Evolutionary conservation across 2,329 filamentous ascomycete genomes (phyloP), one percentile per base, ranked within the genome.

Genomic region (Septoria petroselini): DNA sequence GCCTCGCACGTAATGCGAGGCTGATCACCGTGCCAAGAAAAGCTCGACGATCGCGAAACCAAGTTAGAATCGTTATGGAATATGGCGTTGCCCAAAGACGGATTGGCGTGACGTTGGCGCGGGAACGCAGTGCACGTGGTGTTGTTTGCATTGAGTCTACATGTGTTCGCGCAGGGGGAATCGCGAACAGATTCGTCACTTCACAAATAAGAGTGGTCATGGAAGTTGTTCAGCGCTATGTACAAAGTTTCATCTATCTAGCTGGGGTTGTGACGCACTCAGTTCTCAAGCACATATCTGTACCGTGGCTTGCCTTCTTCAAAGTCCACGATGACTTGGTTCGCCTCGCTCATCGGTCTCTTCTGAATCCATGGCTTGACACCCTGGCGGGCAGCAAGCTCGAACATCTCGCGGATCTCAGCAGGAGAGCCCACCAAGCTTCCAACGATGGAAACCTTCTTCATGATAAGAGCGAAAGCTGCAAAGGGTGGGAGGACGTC

Each of bases 321-420:
- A 71, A 84, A 75, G 50, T 83, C 80, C 17, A 82, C 58, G 12
- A 84, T 66, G 3, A 72, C 73, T 63, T 76, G 61, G 65, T 84
- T 84, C 1, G 77, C 78, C 12, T 81, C 76, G 63, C 73, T 76
- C 73, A 85, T 73, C 0, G 75, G 72, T 31, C 76, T 70, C 63
- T 74, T 74, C 73, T 89, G 79, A 30, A 88, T 76, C 77, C 78
- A 81, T 1, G 80, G 74, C 66, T 76, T 74, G 19, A 85, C 69
- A 3, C 75, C 73, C 67, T 82, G 76, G 50, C 81, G 74, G 0
- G 72, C 80, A 4, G 78, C 81, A 51, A 85, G 72, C 49, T 76
- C 59, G 48, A 85, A 61, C 82, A 85, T 85, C 59, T 82, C 76
- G 38, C 72, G 65, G 49, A 84, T 83, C 58, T 84, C 77, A 39